Evolutionary conservation across 1,284 basidiomycete species (phyloP), one percentile per base, ranked within the genome.

Genomic region (Ceratobasidium sp.): DNA sequence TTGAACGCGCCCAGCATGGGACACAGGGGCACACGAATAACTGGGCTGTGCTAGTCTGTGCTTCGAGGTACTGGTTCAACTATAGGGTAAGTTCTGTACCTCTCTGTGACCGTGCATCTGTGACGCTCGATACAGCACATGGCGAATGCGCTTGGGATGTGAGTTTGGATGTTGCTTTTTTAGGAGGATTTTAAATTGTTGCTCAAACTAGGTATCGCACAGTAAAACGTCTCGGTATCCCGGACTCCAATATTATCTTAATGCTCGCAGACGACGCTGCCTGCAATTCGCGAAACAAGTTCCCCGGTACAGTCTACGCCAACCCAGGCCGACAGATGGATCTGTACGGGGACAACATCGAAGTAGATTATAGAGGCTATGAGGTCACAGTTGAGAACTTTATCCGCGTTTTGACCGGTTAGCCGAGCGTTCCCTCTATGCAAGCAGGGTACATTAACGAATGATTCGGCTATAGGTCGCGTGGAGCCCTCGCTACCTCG

Each of bases 221-320:
- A 0, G 95, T 99, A 68, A 99, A 99, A 81, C 91, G 96, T 1
- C 89, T 99, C 7, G 98, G 97, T 5, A 98, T 99, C 68, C 97
- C 97, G 2, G 97, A 99, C 83, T 95, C 93, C 16, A 96, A 99
- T 80, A 98, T 99, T 81, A 98, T 99, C 81, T 89, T 99, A 64
- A 99, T 99, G 98, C 88, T 99, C 53, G 95, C 96, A 2, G 97
- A 99, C 82, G 98, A 99, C 80, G 93, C 90, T 0, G 94, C 97
- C 0, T 99, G 97, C 81, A 98, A 98, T 80, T 80, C 94, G 5
- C 89, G 97, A 31, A 99, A 99, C 83, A 90, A 89, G 69, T 97
- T 95, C 80, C 92, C 97, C 0, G 97, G 92, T 0, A 92, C 91
- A 43, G 95, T 99, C 0, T 98, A 94, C 81, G 91, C 94, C 13